A percentile compares a stretch with the other conserved stretches of the same genome.
These are phyloP conservation scores for Puccinia polysora DNA, from an alignment of 1,284 basidiomycete species.

Conservation along the genomic window DNA sequence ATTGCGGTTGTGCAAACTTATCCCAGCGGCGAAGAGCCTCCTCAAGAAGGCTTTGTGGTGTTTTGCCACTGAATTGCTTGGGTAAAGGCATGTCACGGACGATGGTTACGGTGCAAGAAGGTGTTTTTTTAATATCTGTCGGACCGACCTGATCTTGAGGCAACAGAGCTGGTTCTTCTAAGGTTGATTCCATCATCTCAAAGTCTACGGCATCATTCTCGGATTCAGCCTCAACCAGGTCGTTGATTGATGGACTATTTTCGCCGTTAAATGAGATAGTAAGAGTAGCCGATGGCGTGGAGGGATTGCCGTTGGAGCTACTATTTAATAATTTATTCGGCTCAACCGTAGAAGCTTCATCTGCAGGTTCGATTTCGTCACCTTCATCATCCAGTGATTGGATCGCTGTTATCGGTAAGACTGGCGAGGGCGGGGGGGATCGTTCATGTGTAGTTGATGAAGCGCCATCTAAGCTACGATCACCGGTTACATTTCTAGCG, in stretches of 20 bases:
- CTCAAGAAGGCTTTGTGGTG: slow-evolving; percentile 65
- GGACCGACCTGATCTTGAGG: slow-evolving; percentile 55
- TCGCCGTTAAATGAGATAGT: slow-evolving; percentile 2
- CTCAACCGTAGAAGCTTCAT: neutral
- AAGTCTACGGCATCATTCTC: slow-evolving; percentile 58
- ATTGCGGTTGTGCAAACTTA: slow-evolving; percentile 43
- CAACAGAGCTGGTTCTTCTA: slow-evolving; percentile 60
- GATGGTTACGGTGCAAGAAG: slow-evolving; percentile 53
- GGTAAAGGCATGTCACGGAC: slow-evolving; percentile 73
- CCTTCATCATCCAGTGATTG: slow-evolving; percentile 15
- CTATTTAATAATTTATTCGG: neutral
- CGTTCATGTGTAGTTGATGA: neutral
- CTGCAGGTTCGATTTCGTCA: slow-evolving; percentile 11
- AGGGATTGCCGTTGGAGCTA: neutral
- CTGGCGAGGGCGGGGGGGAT: slow-evolving; percentile 7
- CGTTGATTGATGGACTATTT: neutral
- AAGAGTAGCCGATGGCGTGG: neutral
- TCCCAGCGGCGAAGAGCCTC: slow-evolving; percentile 62
- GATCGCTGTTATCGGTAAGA: slow-evolving; percentile 17
- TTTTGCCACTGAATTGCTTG: slow-evolving; percentile 69
- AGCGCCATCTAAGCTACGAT: slow-evolving; percentile 11
- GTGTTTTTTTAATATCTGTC: slow-evolving; percentile 47
- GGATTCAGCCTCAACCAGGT: slow-evolving; percentile 56
- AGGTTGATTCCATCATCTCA: slow-evolving; percentile 69
- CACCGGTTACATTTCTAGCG: neutral